Evolutionary conservation across 495 filamentous ascomycete genomes (phyloP).

Genomic region (Tuber calosporum): DNA sequence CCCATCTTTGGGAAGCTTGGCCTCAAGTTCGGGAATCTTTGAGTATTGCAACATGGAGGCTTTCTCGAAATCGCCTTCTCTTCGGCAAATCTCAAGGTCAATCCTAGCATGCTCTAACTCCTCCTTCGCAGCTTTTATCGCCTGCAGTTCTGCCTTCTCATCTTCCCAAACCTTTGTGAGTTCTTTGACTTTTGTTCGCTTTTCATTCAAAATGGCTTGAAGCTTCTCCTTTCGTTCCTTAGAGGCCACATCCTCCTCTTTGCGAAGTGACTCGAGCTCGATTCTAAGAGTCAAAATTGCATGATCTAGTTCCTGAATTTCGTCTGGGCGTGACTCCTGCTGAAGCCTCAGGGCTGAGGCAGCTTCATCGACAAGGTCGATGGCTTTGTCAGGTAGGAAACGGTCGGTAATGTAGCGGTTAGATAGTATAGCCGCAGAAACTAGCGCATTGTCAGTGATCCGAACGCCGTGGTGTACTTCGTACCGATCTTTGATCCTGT

Average conservation of each 20-base stretch:
- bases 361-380: slow-evolving; percentile 93
- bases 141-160: slow-evolving; percentile 74
- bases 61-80: slow-evolving; percentile 81
- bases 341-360: slow-evolving; percentile 83
- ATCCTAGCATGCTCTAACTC: slow-evolving; percentile 74
- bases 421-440: slow-evolving; percentile 82
- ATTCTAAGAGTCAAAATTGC: slow-evolving; percentile 97
- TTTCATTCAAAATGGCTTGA: slow-evolving; percentile 62
- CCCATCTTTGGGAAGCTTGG: slow-evolving; percentile 70
- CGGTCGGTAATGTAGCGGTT: slow-evolving; percentile 96
- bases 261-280: slow-evolving; percentile 88
- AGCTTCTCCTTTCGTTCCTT: slow-evolving; percentile 82
- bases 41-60: slow-evolving; percentile 84
- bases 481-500: slow-evolving; percentile 93
- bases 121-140: slow-evolving; percentile 75
- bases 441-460: slow-evolving; percentile 85
- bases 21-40: slow-evolving; percentile 71
- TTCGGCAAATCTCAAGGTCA: slow-evolving; percentile 79
- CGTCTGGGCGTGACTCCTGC: slow-evolving; percentile 93
- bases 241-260: slow-evolving; percentile 84
- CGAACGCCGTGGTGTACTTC: slow-evolving; percentile 93
- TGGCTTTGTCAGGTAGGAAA: slow-evolving; percentile 92
- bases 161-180: slow-evolving; percentile 81
- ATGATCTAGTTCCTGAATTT: slow-evolving; percentile 81
- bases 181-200: slow-evolving; percentile 59